These are phyloP conservation scores for Sarocladium brachiariae DNA, from an alignment of 2,329 filamentous ascomycete genomes.

Conservation along the genomic window DNA sequence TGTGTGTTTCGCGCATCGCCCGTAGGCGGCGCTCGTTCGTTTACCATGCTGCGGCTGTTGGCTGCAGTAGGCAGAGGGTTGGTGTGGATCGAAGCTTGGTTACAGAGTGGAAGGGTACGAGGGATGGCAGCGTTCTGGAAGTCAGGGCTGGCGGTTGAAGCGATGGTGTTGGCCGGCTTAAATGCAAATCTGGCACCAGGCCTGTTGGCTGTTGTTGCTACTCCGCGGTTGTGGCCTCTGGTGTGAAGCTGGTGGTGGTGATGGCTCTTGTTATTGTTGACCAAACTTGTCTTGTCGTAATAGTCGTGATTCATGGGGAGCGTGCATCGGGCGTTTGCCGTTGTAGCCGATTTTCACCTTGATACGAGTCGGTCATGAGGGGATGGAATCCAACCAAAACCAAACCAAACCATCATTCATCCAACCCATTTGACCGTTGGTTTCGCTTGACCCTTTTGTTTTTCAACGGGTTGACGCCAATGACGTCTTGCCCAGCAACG, in stretches of 20 bases:
- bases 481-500: too few species aligned
- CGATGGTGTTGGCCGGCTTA: constrained; percentile 13
- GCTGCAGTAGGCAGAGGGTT: background rate
- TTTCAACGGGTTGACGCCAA: too few species aligned
- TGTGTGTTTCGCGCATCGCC: constrained; percentile 23
- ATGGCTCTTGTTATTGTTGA: too few species aligned
- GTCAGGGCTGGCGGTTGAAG: constrained; percentile 10
- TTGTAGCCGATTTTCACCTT: too few species aligned
- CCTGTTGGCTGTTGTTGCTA: constrained; percentile 3
- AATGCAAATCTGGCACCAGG: constrained; percentile 12
- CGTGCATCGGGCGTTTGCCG: too few species aligned
- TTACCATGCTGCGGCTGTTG: constrained; percentile 35
- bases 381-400: too few species aligned
- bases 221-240: background rate
- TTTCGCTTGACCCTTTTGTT: too few species aligned
- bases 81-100: constrained; percentile 10
- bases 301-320: background rate
- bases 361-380: too few species aligned
- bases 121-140: constrained; percentile 9
- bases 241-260: background rate
- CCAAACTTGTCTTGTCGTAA: background rate
- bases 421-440: too few species aligned
- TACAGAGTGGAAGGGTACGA: constrained; percentile 2
- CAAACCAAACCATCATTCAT: too few species aligned
- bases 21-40: constrained; percentile 40